Conservation (phyloP, 1,139 yeast species). For the Yamadazyma friedrichii region DNA sequence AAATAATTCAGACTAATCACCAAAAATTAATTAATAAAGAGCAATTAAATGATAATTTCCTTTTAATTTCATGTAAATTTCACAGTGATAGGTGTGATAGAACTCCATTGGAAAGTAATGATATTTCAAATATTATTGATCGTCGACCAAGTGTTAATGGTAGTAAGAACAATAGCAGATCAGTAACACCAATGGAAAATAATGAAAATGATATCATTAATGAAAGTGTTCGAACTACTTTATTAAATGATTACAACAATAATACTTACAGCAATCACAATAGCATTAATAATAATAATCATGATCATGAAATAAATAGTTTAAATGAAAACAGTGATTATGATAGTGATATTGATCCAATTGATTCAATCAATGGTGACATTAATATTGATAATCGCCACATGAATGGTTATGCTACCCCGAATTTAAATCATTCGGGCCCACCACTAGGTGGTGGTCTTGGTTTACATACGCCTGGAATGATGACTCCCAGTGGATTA, state of each 20-base stretch:
- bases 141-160: neutral
- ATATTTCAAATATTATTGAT: neutral
- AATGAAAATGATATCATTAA: slow-evolving; percentile 8
- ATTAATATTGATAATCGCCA: neutral
- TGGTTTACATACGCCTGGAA: neutral
- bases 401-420: neutral
- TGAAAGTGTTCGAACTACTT: slow-evolving; percentile 6
- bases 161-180: neutral
- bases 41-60: slow-evolving; percentile 3
- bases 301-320: neutral
- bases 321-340: neutral
- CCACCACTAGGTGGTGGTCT: neutral
- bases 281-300: neutral
- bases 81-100: slow-evolving; percentile 40
- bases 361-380: neutral
- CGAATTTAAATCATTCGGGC: neutral
- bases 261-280: neutral
- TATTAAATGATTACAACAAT: slow-evolving; percentile 5
- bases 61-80: slow-evolving; percentile 17
- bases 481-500: neutral
- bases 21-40: slow-evolving; percentile 19
- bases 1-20: slow-evolving; percentile 25
- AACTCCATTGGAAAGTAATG: slow-evolving; percentile 15
- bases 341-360: slow-evolving; percentile 2
- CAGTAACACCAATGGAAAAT: slow-evolving; percentile 1